phyloP scores from a whole-genome alignment of 345 rosid genomes.

The Acer yangbiense region DNA sequence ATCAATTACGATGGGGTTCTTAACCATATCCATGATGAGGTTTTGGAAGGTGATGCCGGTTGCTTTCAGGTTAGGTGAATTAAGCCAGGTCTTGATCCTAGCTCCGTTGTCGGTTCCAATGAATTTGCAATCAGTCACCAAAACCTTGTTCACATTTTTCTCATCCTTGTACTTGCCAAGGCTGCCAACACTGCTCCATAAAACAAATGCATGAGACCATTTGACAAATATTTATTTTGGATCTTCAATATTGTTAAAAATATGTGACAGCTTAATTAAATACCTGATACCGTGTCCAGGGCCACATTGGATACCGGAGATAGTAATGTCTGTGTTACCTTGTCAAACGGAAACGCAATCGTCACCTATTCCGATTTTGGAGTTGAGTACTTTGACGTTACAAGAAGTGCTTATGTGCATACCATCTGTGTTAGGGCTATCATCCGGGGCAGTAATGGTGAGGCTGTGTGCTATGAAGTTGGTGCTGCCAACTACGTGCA shows the following conservation, averaged over 20 bases:
- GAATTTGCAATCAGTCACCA: conserved; percentile 37
- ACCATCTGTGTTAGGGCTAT: conserved; percentile 61
- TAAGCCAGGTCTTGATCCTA: conserved; percentile 42
- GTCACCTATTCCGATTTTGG: conserved; percentile 47
- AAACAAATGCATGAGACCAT: no score
- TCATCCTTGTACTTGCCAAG: conserved; percentile 29
- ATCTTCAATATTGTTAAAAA: no score
- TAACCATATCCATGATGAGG: conserved; percentile 32
- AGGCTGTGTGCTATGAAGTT: conserved; percentile 30
- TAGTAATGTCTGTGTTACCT: conserved; percentile 26
- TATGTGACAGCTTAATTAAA: neutral
- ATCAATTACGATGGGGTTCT: conserved; percentile 44
- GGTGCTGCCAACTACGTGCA: conserved; percentile 30
- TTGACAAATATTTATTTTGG: no score
- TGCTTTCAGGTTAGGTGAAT: conserved; percentile 24
- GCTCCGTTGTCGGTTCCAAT: conserved; percentile 36
- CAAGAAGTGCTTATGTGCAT: conserved; percentile 38
- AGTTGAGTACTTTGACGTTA: conserved; percentile 17
- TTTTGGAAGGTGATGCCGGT: conserved; percentile 35
- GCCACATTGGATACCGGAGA: conserved; percentile 39
- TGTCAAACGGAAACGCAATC: conserved; percentile 49
- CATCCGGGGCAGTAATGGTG: conserved; percentile 51
- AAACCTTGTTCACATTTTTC: conserved; percentile 34
- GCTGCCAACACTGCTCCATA: conserved; percentile 39
- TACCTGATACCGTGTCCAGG: conserved; percentile 59